These are phyloP conservation scores for Neurospora sp. DNA, from an alignment of 2,329 filamentous ascomycete species.

Conservation along the genomic window DNA sequence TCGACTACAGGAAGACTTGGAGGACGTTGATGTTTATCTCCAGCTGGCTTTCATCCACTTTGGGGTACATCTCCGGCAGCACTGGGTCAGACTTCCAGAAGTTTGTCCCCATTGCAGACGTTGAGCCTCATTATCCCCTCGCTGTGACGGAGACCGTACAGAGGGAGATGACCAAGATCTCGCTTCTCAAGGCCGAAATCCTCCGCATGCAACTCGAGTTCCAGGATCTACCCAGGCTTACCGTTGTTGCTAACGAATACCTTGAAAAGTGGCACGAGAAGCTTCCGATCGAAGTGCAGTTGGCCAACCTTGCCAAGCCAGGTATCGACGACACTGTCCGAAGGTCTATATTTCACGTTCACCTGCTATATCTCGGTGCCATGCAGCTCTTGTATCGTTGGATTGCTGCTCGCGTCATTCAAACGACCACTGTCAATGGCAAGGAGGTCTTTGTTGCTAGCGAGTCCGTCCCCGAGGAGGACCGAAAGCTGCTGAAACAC, in stretches of 20 bases:
- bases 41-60: conserved; percentile 23
- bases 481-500: conserved; percentile 5
- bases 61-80: conserved; percentile 21
- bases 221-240: conserved; percentile 19
- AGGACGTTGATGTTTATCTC: conserved; percentile 22
- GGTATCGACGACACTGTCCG: conserved; percentile 9
- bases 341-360: conserved; percentile 21
- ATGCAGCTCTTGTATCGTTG: conserved; percentile 24
- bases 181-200: conserved; percentile 21
- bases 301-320: conserved; percentile 13
- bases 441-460: background rate
- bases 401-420: conserved; percentile 19
- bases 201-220: conserved; percentile 21
- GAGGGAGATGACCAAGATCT: conserved; percentile 21
- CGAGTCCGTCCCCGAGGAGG: conserved; percentile 1
- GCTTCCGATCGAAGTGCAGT: conserved; percentile 17
- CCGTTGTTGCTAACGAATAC: conserved; percentile 18
- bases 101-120: conserved; percentile 4
- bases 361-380: conserved; percentile 24
- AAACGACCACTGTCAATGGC: background rate
- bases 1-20: conserved; percentile 21
- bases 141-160: conserved; percentile 17
- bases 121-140: background rate
- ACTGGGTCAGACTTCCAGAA: conserved; percentile 15
- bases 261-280: conserved; percentile 21